Conservation (phyloP, 2,329 filamentous ascomycete species). For the Boeremia lycopersici region DNA sequence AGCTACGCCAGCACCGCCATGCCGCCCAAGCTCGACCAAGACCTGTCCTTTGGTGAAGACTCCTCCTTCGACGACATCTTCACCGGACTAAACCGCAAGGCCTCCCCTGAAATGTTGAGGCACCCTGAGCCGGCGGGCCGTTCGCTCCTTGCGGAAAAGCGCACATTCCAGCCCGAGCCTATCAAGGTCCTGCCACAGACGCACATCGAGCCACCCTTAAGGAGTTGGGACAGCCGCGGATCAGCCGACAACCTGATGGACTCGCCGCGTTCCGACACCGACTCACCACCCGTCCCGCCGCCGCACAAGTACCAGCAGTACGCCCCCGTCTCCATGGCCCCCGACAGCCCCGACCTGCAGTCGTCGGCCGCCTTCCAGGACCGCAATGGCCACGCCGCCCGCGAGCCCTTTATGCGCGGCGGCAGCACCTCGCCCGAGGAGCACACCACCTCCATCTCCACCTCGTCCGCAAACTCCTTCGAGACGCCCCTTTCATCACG, state of each 20-base stretch:
- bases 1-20: constrained; percentile 56
- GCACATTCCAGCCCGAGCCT: constrained; percentile 48
- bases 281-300: constrained; percentile 41
- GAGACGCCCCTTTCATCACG: constrained; percentile 43
- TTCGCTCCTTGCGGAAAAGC: constrained; percentile 44
- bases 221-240: constrained; percentile 59
- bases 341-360: constrained; percentile 39
- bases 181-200: constrained; percentile 53
- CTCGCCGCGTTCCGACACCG: constrained; percentile 44
- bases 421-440: constrained; percentile 34
- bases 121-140: constrained; percentile 32
- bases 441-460: constrained; percentile 32
- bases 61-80: constrained; percentile 59
- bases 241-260: constrained; percentile 58
- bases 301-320: constrained; percentile 43
- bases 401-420: constrained; percentile 34
- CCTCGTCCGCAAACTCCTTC: constrained; percentile 40
- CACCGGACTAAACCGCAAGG: constrained; percentile 37
- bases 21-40: constrained; percentile 58
- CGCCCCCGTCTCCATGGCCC: constrained; percentile 36
- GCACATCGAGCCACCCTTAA: constrained; percentile 55
- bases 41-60: constrained; percentile 45
- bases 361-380: constrained; percentile 35
- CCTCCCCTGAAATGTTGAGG: constrained; percentile 35
- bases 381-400: constrained; percentile 24